Evolutionary conservation across 2,329 filamentous ascomycete species (phyloP).

Genomic region (Epichloe glyceriae): DNA sequence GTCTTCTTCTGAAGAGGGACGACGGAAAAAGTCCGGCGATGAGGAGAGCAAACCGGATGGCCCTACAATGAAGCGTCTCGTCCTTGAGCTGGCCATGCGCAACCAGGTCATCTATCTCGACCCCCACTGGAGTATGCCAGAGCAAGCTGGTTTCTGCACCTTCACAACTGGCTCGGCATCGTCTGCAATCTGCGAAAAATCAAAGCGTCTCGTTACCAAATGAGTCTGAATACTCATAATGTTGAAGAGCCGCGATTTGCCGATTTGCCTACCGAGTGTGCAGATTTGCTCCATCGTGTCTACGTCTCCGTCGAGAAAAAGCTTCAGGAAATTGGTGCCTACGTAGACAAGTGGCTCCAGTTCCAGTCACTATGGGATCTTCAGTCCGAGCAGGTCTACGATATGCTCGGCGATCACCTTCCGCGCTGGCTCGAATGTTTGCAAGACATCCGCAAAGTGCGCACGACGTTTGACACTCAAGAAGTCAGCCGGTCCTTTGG

Average conservation of each 20-base stretch:
- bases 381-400: constrained; percentile 89
- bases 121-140: constrained; percentile 85
- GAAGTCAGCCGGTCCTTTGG: constrained; percentile 89
- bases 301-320: constrained; percentile 78
- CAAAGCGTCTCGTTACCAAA: constrained; percentile 90
- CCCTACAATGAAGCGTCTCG: constrained; percentile 57
- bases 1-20: constrained; percentile 35
- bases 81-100: constrained; percentile 92
- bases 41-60: constrained; percentile 35
- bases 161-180: constrained; percentile 87
- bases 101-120: constrained; percentile 97
- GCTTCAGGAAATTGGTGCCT: constrained; percentile 63
- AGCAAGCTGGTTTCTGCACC: constrained; percentile 83
- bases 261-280: constrained; percentile 72
- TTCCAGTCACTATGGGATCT: constrained; percentile 98
- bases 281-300: constrained; percentile 63
- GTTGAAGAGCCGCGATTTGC: constrained; percentile 63
- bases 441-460: constrained; percentile 93
- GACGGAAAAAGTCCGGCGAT: constrained; percentile 35
- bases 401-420: constrained; percentile 79
- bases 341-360: constrained; percentile 96
- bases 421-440: constrained; percentile 87
- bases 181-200: constrained; percentile 89
- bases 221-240: constrained; percentile 58
- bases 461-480: constrained; percentile 93